Evolutionary conservation across 305 asterid genomes (phyloP), one percentile per base, ranked within the genome.

Genomic region (Striga hermonthica): DNA sequence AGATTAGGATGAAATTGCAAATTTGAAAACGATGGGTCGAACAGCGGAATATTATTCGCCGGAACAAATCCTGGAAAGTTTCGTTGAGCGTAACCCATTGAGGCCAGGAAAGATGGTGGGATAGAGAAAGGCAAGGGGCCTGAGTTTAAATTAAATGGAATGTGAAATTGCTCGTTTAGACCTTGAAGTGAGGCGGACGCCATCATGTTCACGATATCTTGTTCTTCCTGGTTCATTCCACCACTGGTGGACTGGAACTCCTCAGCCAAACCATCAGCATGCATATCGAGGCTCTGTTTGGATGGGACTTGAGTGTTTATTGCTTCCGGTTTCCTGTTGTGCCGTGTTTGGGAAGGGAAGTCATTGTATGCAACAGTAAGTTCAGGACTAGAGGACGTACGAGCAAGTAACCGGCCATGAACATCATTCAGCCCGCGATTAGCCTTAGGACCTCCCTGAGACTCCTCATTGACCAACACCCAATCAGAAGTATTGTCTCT

Each of bases 311-410:
- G 86, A 62, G 70, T 48, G 65, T 87, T 83, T 55, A 79, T 72
- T 75, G 79, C 62, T 74, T 89, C 94, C 52, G 86, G 75, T 48
- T 72, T 74, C 60, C 73, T 78, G 57, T 70, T 72, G 59, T 15
- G 81, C 66, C 72, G 75, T 65, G 56, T 61, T 74, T 76, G 89
- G 70, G 82, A 74, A 39, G 83, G 74, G 37, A 73, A 68, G 48
- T 81, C 84, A 52, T 75, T 77, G 79, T 71, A 92, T 43, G 86
- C 73, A 74, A 90, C 95, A 62, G 95, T 90, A 66, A 94, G 89
- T 78, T 94, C 95, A 37, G 99, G 97, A 71, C 99, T 94, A 61
- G 96, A 94, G 60, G 66, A 86, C 14, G 99, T 94, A 74, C 97
- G 85, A 53, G 93, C 96, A 80, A 78, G 78, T 75, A 79, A 82